Evolutionary conservation across 2,329 filamentous ascomycete species (phyloP).

Genomic region (Chaetomium sp.): DNA sequence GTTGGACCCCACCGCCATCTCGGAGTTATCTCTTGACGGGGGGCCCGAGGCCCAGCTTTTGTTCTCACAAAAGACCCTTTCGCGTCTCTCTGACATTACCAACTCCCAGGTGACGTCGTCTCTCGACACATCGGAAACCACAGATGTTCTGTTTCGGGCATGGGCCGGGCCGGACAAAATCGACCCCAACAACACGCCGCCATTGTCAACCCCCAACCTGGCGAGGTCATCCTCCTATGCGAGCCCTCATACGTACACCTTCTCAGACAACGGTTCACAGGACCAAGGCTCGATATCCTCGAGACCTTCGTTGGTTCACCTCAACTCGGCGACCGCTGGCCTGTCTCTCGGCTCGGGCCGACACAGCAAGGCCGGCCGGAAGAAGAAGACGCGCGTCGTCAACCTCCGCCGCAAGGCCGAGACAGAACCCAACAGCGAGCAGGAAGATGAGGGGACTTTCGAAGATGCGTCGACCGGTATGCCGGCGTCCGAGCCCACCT

Average conservation of each 20-base stretch:
- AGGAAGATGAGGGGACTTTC: conserved; percentile 41
- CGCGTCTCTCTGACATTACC: conserved; percentile 73
- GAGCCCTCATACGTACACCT: conserved; percentile 60
- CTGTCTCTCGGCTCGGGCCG: conserved; percentile 57
- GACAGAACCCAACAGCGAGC: conserved; percentile 19
- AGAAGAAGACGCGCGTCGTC: conserved; percentile 78
- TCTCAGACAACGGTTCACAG: conserved; percentile 63
- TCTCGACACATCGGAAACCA: conserved; percentile 83
- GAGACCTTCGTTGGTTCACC: conserved; percentile 58
- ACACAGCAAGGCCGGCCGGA: conserved; percentile 57
- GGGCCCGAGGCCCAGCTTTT: conserved; percentile 77
- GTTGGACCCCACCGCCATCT: conserved; percentile 67
- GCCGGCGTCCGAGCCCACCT: conserved; percentile 55
- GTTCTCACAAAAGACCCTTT: conserved; percentile 91
- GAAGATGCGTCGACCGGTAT: conserved; percentile 50
- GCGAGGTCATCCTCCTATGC: conserved; percentile 58
- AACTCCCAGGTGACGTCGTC: conserved; percentile 88
- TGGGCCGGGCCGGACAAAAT: conserved; percentile 76
- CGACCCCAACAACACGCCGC: conserved; percentile 49
- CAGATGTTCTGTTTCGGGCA: conserved; percentile 84
- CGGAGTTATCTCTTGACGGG: conserved; percentile 70
- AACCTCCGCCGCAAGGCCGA: conserved; percentile 61
- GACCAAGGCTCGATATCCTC: conserved; percentile 58
- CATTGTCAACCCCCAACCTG: conserved; percentile 45
- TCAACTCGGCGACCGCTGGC: conserved; percentile 55